Conservation (phyloP, 2,329 filamentous ascomycete species). For the Microsporum audouinii region DNA sequence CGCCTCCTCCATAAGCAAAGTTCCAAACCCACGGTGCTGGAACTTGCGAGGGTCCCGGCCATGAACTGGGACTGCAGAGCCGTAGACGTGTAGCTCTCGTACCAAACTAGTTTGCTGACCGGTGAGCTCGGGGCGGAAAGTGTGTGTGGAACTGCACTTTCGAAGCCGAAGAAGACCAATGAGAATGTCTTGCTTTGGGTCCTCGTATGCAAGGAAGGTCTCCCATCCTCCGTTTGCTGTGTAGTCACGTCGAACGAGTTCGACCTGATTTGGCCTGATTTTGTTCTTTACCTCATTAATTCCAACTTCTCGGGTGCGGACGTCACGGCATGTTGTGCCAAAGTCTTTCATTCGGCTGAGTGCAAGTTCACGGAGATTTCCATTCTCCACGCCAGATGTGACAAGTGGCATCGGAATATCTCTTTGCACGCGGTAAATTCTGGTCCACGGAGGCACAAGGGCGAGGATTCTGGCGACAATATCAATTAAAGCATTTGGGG, state of each 20-base stretch:
- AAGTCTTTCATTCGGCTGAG: conserved; percentile 99
- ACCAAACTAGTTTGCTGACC: conserved; percentile 85
- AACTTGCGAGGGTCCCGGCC: conserved; percentile 92
- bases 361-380: conserved; percentile 85
- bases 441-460: conserved; percentile 90
- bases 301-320: conserved; percentile 89
- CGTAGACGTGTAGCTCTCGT: conserved; percentile 90
- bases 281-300: conserved; percentile 99
- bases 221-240: conserved; percentile 95
- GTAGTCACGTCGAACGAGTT: conserved; percentile 89
- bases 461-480: conserved; percentile 93
- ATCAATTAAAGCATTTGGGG: conserved; percentile 89
- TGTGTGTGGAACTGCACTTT: conserved; percentile 85
- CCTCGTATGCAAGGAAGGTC: conserved; percentile 94
- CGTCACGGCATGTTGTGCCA: conserved; percentile 90
- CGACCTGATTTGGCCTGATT: conserved; percentile 89
- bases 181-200: conserved; percentile 95
- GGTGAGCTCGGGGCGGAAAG: conserved; percentile 75
- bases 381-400: conserved; percentile 96
- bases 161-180: conserved; percentile 80
- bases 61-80: conserved; percentile 93
- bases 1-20: conserved; percentile 92
- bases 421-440: conserved; percentile 95
- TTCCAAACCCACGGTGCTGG: conserved; percentile 96
- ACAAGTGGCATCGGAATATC: conserved; percentile 99